A percentile compares a stretch with the other conserved stretches of the same genome.
Evolutionary conservation across 805 yeast species (phyloP).

Genomic region (Wickerhamiella qilinensis): DNA sequence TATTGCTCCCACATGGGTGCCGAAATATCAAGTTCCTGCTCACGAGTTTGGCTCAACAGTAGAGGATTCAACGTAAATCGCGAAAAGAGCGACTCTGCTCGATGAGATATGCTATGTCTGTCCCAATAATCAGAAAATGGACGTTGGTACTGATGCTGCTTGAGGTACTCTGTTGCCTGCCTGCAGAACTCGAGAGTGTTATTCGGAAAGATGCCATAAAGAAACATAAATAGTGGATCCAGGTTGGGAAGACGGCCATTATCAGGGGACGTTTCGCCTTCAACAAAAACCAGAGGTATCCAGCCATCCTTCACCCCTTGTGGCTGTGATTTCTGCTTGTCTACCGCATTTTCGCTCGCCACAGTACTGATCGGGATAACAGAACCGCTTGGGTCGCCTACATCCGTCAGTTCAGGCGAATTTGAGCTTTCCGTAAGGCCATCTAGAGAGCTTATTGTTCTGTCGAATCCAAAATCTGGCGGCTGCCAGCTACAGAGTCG

Average conservation of each 20-base stretch:
- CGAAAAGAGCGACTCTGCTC: constrained; percentile 19
- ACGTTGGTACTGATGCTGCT: constrained; percentile 9
- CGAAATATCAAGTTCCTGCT: constrained; percentile 20
- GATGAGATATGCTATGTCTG: constrained; percentile 20
- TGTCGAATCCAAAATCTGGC: constrained; percentile 3
- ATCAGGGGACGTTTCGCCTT: not conserved
- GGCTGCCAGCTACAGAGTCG: constrained; percentile 28
- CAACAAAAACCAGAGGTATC: not conserved
- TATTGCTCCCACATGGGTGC: constrained; percentile 2
- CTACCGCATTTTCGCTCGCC: too few relatives aligned
- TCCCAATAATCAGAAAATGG: constrained; percentile 21
- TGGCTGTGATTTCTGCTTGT: too few relatives aligned
- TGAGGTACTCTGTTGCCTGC: constrained; percentile 26
- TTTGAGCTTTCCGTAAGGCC: not conserved
- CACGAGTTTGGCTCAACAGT: constrained; percentile 23
- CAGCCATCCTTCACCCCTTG: not conserved
- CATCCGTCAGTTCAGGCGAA: not conserved
- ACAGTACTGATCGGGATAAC: not conserved
- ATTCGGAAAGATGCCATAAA: constrained; percentile 44
- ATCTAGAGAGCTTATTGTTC: too few relatives aligned
- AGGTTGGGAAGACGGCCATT: constrained; percentile 14
- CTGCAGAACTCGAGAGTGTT: constrained; percentile 30
- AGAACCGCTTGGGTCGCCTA: not conserved
- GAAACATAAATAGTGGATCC: constrained; percentile 28
- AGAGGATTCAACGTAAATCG: constrained; percentile 35